Evolutionary conservation across 768 basidiomycete genomes (phyloP).

Genomic region (Boletus subcaerulescens): DNA sequence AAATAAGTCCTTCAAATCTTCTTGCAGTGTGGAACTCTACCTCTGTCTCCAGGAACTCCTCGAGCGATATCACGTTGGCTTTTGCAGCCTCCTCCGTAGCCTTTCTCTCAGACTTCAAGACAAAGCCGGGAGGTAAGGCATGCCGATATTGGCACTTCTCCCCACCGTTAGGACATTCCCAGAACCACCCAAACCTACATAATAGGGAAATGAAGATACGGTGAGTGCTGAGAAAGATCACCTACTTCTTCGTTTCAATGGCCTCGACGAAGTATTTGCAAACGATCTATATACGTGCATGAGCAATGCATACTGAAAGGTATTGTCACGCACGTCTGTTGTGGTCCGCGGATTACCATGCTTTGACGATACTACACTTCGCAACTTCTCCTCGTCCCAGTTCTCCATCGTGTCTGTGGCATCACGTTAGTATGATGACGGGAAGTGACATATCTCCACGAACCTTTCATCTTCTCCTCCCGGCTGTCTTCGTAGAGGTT

Average conservation of each 20-base stretch:
- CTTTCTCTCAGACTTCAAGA: constrained; percentile 92
- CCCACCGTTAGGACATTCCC: constrained; percentile 84
- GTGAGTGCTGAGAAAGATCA: not conserved
- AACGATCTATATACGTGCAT: constrained; percentile 64
- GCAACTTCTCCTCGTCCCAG: constrained; percentile 95
- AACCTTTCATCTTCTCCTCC: constrained; percentile 76
- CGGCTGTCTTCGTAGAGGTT: constrained; percentile 88
- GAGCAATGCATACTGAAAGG: constrained; percentile 3
- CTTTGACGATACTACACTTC: constrained; percentile 82
- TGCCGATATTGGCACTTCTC: constrained; percentile 91
- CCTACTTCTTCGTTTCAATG: constrained; percentile 83
- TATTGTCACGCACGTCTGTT: constrained; percentile 65
- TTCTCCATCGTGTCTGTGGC: constrained; percentile 89
- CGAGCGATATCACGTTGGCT: constrained; percentile 83
- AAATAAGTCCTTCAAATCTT: not conserved
- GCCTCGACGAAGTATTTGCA: constrained; percentile 98
- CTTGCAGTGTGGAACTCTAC: constrained; percentile 40
- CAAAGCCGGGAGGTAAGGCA: constrained; percentile 93
- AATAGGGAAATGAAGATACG: not conserved
- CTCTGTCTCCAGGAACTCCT: constrained; percentile 98
- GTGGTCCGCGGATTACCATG: constrained; percentile 88
- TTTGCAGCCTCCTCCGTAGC: constrained; percentile 89
- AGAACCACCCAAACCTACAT: constrained; percentile 86
- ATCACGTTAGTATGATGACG: not conserved
- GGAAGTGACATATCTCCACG: constrained; percentile 18